Percentiles rank a stretch among this genome's conserved stretches.
phyloP scores from a whole-genome alignment of 108 stramenopile species.

The Bacterosira constricta region DNA sequence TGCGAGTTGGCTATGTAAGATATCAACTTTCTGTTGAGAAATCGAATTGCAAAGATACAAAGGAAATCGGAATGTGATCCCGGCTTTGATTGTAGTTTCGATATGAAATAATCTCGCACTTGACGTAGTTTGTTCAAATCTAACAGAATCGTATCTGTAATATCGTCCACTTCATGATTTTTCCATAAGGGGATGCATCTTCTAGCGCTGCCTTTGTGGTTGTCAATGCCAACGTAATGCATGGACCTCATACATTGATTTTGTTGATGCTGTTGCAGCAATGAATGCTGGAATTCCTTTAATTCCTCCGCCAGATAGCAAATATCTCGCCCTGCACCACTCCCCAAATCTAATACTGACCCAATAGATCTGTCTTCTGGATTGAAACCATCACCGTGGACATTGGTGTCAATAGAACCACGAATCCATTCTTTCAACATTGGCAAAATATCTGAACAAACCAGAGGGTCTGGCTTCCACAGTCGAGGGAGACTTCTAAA shows the following conservation, averaged over 20 bases:
- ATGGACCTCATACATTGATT: constrained; percentile 6
- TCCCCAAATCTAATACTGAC: constrained; percentile 76
- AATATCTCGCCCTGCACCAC: constrained; percentile 82
- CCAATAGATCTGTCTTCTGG: not conserved
- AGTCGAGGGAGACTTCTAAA: constrained; percentile 56
- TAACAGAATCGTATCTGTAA: constrained; percentile 44
- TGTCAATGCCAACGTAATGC: constrained; percentile 69
- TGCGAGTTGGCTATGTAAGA: constrained; percentile 32
- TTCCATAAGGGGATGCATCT: constrained; percentile 62
- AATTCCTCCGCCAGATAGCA: constrained; percentile 82
- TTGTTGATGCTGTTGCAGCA: constrained; percentile 11
- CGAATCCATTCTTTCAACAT: constrained; percentile 37
- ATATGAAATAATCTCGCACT: constrained; percentile 22
- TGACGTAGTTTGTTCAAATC: constrained; percentile 58
- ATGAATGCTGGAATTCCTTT: constrained; percentile 31
- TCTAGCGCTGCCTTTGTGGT: constrained; percentile 71
- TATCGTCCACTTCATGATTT: constrained; percentile 55
- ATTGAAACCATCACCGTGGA: constrained; percentile 4
- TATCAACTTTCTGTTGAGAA: constrained; percentile 66
- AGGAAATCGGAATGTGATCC: constrained; percentile 3
- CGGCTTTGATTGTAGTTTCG: not conserved
- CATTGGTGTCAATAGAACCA: not conserved
- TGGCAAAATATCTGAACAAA: constrained; percentile 57
- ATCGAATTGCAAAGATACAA: constrained; percentile 70
- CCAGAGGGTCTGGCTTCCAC: constrained; percentile 84